Percentiles rank a stretch among this genome's conserved stretches.
Conservation (phyloP, 129 eudicot species). For the Saposhnikovia divaricata region DNA sequence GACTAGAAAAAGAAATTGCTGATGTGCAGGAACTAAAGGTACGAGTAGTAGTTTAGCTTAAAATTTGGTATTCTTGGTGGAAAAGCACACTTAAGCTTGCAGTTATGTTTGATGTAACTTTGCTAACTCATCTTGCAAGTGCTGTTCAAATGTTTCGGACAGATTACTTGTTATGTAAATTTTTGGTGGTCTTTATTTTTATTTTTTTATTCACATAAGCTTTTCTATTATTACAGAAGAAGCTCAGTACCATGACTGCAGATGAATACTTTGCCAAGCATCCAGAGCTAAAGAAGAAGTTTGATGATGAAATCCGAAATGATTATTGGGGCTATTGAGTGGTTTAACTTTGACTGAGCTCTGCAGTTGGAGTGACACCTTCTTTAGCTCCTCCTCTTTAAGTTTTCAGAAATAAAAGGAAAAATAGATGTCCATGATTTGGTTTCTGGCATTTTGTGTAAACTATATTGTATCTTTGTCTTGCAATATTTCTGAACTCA, state of each 20-base stretch:
- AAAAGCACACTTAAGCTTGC: not conserved
- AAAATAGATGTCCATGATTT: not conserved
- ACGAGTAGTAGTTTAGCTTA: not conserved
- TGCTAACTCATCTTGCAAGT: not conserved
- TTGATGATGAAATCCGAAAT: constrained; percentile 88
- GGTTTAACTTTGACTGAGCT: not conserved
- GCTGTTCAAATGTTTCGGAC: not conserved
- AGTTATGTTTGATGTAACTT: not conserved
- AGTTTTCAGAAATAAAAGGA: constrained; percentile 26
- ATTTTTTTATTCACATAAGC: not conserved
- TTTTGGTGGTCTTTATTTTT: not conserved
- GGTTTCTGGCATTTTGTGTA: constrained; percentile 8
- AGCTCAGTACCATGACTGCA: constrained; percentile 97
- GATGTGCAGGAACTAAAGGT: constrained; percentile 92
- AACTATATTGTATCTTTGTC: not conserved
- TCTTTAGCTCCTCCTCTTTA: constrained; percentile 19
- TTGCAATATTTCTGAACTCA: not conserved
- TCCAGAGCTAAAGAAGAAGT: constrained; percentile 90
- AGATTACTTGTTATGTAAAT: not conserved
- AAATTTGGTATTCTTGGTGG: not conserved
- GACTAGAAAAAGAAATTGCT: constrained; percentile 91
- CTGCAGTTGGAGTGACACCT: constrained; percentile 10
- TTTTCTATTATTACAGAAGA: constrained; percentile 31
- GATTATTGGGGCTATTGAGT: constrained; percentile 92
- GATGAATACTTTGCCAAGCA: constrained; percentile 95